A percentile compares a stretch with the other conserved stretches of the same genome.
Evolutionary conservation across 441 rosid species (phyloP).

Genomic region (Bocquillonia castaneifolia): DNA sequence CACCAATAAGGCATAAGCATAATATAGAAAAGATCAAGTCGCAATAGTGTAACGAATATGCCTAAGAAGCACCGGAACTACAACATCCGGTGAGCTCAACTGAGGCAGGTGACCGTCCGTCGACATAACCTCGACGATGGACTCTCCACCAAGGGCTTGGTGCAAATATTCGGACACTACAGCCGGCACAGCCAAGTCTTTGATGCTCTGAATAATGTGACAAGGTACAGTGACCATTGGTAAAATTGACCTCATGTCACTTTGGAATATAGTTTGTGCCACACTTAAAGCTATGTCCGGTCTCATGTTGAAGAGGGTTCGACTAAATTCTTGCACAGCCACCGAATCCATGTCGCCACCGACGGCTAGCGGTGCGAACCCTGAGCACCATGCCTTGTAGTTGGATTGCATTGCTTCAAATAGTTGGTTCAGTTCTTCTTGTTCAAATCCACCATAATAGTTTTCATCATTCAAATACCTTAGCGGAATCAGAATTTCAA

Average conservation of each 20-base stretch:
- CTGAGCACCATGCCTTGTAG: conserved; percentile 81
- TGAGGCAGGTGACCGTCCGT: conserved; percentile 92
- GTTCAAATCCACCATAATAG: conserved; percentile 84
- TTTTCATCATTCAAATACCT: conserved; percentile 51
- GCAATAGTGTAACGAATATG: conserved; percentile 64
- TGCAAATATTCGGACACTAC: conserved; percentile 70
- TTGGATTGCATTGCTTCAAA: conserved; percentile 73
- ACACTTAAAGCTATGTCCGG: conserved; percentile 82
- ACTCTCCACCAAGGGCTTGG: conserved; percentile 52
- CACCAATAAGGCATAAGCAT: background rate
- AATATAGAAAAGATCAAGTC: too few species aligned
- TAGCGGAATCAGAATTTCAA: background rate
- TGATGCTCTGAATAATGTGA: conserved; percentile 74
- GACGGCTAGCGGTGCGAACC: conserved; percentile 74
- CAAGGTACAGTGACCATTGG: conserved; percentile 62
- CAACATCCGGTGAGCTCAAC: conserved; percentile 77
- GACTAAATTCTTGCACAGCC: conserved; percentile 89
- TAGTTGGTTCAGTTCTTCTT: conserved; percentile 68
- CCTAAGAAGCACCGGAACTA: conserved; percentile 64
- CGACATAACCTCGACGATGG: conserved; percentile 75
- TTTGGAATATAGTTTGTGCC: conserved; percentile 65
- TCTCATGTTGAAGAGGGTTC: conserved; percentile 91
- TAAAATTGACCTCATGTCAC: conserved; percentile 64
- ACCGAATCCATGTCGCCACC: conserved; percentile 89
- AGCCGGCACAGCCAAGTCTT: conserved; percentile 89